These are phyloP conservation scores for Lasiodiplodia citricola DNA, from an alignment of 2,329 filamentous ascomycete species.

Conservation along the genomic window DNA sequence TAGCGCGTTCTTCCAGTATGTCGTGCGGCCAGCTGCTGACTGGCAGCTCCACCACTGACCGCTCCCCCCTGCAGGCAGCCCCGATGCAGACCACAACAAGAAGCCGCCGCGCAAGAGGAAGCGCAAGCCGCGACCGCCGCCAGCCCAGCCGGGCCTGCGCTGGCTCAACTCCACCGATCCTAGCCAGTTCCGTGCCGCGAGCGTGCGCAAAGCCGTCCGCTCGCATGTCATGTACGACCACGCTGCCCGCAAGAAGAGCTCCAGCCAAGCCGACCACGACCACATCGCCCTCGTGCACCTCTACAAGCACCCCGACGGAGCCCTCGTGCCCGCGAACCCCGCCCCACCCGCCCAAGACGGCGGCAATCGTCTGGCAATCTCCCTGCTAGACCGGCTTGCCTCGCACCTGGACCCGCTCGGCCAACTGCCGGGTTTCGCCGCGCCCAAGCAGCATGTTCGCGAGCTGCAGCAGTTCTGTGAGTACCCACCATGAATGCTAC, in stretches of 20 bases:
- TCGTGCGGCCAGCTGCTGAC: background rate
- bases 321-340: background rate
- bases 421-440: slow-evolving; percentile 5
- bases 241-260: slow-evolving; percentile 9
- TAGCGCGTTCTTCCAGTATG: slow-evolving; percentile 7
- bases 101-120: slow-evolving; percentile 11
- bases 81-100: background rate
- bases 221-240: slow-evolving; percentile 21
- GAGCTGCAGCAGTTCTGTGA: slow-evolving; percentile 15
- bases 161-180: slow-evolving; percentile 18
- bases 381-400: slow-evolving; percentile 12
- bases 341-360: background rate
- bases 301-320: background rate
- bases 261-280: background rate
- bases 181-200: slow-evolving; percentile 7
- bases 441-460: slow-evolving; percentile 1
- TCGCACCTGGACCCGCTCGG: slow-evolving; percentile 14
- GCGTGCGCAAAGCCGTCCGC: slow-evolving; percentile 15
- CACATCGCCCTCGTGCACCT: slow-evolving; percentile 9
- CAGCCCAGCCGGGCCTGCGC: slow-evolving; percentile 18
- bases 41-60: slow-evolving; percentile 3
- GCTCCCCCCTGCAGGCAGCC: slow-evolving; percentile 2
- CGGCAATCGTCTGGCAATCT: background rate
- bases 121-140: slow-evolving; percentile 16
- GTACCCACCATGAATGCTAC: background rate